These are phyloP conservation scores for Boletus vermiculosoides DNA, from an alignment of 768 basidiomycete genomes.

Conservation along the genomic window DNA sequence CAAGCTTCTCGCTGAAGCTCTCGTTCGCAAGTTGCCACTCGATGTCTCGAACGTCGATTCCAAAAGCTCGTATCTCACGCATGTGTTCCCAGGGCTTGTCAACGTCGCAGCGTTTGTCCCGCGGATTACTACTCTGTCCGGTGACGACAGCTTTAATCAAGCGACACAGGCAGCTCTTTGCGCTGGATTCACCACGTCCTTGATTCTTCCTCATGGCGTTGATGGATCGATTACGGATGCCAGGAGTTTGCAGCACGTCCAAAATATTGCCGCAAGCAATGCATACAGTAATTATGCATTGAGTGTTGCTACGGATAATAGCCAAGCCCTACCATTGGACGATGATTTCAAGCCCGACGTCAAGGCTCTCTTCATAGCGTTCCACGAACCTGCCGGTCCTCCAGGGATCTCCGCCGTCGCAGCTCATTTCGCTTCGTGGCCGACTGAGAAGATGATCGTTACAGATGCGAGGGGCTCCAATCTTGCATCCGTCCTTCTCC, in stretches of 20 bases:
- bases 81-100: slow-evolving; percentile 89
- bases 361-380: slow-evolving; percentile 86
- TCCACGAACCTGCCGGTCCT: slow-evolving; percentile 47
- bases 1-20: slow-evolving; percentile 91
- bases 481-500: slow-evolving; percentile 86
- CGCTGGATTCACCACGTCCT: slow-evolving; percentile 85
- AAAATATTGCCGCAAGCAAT: slow-evolving; percentile 55
- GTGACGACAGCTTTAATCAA: slow-evolving; percentile 53
- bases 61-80: slow-evolving; percentile 90
- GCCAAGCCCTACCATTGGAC: slow-evolving; percentile 60
- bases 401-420: slow-evolving; percentile 75
- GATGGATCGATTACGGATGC: slow-evolving; percentile 65
- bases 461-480: slow-evolving; percentile 92
- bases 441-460: slow-evolving; percentile 86
- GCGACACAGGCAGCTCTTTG: slow-evolving; percentile 81
- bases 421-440: slow-evolving; percentile 88
- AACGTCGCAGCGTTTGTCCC: slow-evolving; percentile 89
- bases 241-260: slow-evolving; percentile 64
- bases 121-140: slow-evolving; percentile 49
- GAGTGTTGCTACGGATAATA: slow-evolving; percentile 68
- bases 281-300: slow-evolving; percentile 90
- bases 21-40: slow-evolving; percentile 85
- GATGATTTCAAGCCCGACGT: slow-evolving; percentile 79
- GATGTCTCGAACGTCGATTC: slow-evolving; percentile 89
- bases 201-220: slow-evolving; percentile 73